phyloP scores from a whole-genome alignment of 768 basidiomycete species.

The Hemileccinum rubropunctum region DNA sequence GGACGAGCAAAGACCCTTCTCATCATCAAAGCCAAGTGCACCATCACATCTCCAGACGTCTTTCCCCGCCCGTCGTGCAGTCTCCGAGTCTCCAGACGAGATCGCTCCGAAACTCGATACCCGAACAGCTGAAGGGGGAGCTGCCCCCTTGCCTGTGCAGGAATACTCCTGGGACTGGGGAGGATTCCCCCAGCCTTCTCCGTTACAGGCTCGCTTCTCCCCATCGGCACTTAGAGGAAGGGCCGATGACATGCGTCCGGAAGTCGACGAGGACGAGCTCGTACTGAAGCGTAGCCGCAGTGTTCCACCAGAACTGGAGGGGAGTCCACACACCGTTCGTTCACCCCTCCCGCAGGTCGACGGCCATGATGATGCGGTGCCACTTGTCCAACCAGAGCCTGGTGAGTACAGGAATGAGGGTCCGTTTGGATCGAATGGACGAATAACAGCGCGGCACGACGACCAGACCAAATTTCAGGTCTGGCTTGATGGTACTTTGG shows the following conservation, averaged over 20 bases:
- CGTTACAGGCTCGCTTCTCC: conserved; percentile 50
- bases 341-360: conserved; percentile 21
- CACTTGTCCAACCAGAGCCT: conserved; percentile 3
- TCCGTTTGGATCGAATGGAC: conserved; percentile 50
- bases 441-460: conserved; percentile 53
- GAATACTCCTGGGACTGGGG: conserved; percentile 97
- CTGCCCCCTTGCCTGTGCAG: conserved; percentile 36
- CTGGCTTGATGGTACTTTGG: conserved; percentile 53
- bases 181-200: conserved; percentile 79
- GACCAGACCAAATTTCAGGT: conserved; percentile 67
- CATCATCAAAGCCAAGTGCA: conserved; percentile 15
- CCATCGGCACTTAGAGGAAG: conserved; percentile 16
- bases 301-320: conserved; percentile 53
- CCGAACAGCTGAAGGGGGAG: conserved; percentile 3
- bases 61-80: conserved; percentile 47
- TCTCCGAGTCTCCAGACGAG: conserved; percentile 63
- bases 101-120: conserved; percentile 18
- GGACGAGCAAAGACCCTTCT: conserved; percentile 18
- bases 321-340: conserved; percentile 34
- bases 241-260: conserved; percentile 7
- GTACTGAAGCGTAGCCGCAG: conserved; percentile 49
- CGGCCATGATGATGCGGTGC: conserved; percentile 21
- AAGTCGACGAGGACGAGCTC: conserved; percentile 20
- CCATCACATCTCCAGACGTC: conserved; percentile 27
- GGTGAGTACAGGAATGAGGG: conserved; percentile 4